Conservation (phyloP, 306 rosid species). For the Inga leiocalycina region DNA sequence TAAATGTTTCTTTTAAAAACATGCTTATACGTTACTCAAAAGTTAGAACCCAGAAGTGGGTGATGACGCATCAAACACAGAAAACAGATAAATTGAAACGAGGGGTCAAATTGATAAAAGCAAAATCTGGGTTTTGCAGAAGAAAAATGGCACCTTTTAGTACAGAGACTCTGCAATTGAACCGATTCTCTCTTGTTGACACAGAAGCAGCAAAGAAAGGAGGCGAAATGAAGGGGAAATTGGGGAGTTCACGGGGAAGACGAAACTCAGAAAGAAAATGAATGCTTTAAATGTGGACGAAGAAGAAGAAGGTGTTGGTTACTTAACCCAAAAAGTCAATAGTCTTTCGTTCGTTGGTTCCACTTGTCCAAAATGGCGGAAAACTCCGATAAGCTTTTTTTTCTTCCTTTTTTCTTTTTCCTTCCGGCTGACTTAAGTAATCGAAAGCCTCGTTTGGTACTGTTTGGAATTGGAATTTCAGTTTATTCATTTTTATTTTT, state of each 20-base stretch:
- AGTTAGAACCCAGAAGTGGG: not conserved
- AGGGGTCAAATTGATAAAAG: not conserved
- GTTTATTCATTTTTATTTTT: not conserved
- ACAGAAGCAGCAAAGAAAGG: not conserved
- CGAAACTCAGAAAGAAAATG: not conserved
- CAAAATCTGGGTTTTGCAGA: slow-evolving; percentile 1
- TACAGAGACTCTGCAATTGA: not conserved
- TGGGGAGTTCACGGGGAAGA: not conserved
- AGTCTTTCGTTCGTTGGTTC: not conserved
- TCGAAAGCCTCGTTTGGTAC: not conserved
- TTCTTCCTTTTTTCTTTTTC: not conserved
- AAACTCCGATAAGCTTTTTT: no score
- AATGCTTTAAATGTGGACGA: not conserved
- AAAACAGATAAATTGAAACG: not conserved
- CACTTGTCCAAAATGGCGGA: not conserved
- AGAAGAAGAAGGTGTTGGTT: not conserved
- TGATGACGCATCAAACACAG: not conserved
- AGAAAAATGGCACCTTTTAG: slow-evolving; percentile 8
- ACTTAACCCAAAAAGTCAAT: slow-evolving; percentile 5
- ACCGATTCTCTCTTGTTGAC: not conserved
- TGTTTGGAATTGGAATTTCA: not conserved
- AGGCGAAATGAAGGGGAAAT: not conserved
- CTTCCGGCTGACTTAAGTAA: not conserved
- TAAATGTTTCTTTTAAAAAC: not conserved
- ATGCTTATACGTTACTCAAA: not conserved